phyloP scores from a whole-genome alignment of 2,329 filamentous ascomycete genomes.

The Rutstroemia sp. region DNA sequence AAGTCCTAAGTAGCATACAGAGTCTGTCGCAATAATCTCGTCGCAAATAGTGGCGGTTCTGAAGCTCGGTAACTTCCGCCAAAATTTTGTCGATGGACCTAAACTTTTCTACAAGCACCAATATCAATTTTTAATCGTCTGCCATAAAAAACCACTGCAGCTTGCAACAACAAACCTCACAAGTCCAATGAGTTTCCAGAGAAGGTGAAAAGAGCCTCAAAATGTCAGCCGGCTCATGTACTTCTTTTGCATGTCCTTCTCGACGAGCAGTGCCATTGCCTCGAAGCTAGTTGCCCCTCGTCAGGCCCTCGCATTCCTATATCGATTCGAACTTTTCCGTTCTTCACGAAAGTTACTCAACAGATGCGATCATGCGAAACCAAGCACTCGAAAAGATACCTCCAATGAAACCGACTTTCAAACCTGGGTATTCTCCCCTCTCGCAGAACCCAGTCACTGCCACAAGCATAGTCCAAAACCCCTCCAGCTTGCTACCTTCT shows the following conservation, averaged over 20 bases:
- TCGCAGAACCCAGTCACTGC: constrained; percentile 26
- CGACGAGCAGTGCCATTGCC: constrained; percentile 37
- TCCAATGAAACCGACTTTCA: constrained; percentile 20
- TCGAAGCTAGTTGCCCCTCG: constrained; percentile 36
- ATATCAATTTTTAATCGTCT: constrained; percentile 1
- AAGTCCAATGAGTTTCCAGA: constrained; percentile 18
- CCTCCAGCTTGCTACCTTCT: constrained; percentile 13
- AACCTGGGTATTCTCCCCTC: constrained; percentile 29
- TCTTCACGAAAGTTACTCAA: constrained; percentile 6
- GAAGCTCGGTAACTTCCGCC: constrained; percentile 5
- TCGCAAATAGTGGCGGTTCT: constrained; percentile 6
- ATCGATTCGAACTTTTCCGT: constrained; percentile 17
- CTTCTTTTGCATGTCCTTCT: constrained; percentile 48
- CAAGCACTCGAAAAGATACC: constrained; percentile 5
- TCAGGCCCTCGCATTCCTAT: constrained; percentile 28
- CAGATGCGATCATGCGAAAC: not conserved
- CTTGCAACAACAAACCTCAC: not conserved
- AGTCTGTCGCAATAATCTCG: not conserved
- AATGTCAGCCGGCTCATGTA: constrained; percentile 59
- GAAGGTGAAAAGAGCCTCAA: constrained; percentile 34
- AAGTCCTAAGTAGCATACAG: not conserved
- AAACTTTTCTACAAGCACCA: constrained; percentile 1
- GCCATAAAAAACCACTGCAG: constrained; percentile 3
- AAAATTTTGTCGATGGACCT: constrained; percentile 6
- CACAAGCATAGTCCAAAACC: constrained; percentile 19